Evolutionary conservation across 1,284 basidiomycete genomes (phyloP).

Genomic region (Bondarzewia mesenterica): DNA sequence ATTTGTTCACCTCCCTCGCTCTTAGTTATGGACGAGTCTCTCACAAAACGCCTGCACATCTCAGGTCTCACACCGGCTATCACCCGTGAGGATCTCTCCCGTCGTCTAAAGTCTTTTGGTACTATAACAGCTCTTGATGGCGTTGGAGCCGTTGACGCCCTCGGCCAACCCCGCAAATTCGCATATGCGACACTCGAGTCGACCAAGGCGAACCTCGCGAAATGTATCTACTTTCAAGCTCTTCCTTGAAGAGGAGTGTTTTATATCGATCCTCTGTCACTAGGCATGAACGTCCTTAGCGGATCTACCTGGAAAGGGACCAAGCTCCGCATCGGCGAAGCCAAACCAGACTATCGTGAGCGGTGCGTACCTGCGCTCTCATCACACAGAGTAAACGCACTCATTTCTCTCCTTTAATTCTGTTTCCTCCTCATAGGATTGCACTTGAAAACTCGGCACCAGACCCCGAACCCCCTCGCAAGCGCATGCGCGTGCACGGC

Average conservation of each 20-base stretch:
- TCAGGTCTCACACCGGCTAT: constrained; percentile 67
- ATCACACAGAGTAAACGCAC: background rate
- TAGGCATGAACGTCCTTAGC: constrained; percentile 67
- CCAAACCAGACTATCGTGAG: constrained; percentile 61
- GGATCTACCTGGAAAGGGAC: constrained; percentile 78
- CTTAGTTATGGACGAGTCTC: constrained; percentile 26
- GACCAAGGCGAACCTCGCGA: constrained; percentile 46
- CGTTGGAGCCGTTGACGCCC: constrained; percentile 51
- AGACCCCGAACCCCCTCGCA: constrained; percentile 17
- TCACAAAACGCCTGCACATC: constrained; percentile 60
- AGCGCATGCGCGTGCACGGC: constrained; percentile 28
- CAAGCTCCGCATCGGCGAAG: constrained; percentile 74
- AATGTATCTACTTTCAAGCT: no score
- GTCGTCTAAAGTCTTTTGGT: constrained; percentile 58
- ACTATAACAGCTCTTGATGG: constrained; percentile 61
- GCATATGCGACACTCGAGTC: constrained; percentile 69
- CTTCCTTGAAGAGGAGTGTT: no score
- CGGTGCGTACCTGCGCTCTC: constrained; percentile 31
- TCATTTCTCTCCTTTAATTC: constrained; percentile 5
- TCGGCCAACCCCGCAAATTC: constrained; percentile 62
- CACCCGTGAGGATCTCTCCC: constrained; percentile 45
- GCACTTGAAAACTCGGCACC: constrained; percentile 23
- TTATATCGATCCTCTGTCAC: background rate
- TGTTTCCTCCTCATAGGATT: constrained; percentile 16
- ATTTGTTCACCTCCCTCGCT: background rate